Evolutionary conservation across 345 rosid species (phyloP), one percentile per base, ranked within the genome.

Genomic region (Gossypium rotundifolium): DNA sequence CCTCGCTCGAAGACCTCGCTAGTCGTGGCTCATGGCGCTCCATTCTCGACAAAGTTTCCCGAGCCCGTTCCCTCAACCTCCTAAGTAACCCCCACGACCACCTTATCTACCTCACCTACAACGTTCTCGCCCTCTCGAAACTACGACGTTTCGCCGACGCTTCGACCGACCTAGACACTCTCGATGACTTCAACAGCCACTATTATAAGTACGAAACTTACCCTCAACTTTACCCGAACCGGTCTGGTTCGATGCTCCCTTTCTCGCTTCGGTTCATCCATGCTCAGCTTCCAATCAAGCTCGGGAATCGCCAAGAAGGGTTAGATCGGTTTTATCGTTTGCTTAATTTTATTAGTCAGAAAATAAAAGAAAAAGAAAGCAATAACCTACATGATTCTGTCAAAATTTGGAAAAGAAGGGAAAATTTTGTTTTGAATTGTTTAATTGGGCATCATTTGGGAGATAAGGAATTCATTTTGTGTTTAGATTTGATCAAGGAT

Each of bases 201-300:
- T 90, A 80, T 61, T 93, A 95, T 76, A 79, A 75, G 70, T 95
- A 91, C 78, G 94, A 93, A 69, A 81, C 97, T 9, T 89, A 88
- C 76, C 99, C 98, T 7, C 80, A 85, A 46, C 68, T 86, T 40
- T 93, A 93, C 82, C 89, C 88, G 0, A 82, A 81, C 75, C 87
- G 94, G 53, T 77, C 78, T 3, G 99, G 99, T 16, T 95, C 99
- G 38, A 91, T 95, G 97, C 89, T 93, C 18, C 99, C 99, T 42
- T 95, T 95, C 87, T 77, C 86, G 46, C 85, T 95, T 29, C 92
- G 98, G 57, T 95, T 94, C 94, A 85, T 95, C 55, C 83, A 90
- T 48, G 92, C 94, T 42, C 75, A 93, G 61, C 64, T 93, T 16
- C 98, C 94, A 0, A 76, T 83, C 14, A 95, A 88, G 76, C 65